Conservation (phyloP, 805 yeast genomes). For the Yarrowia divulgata region DNA sequence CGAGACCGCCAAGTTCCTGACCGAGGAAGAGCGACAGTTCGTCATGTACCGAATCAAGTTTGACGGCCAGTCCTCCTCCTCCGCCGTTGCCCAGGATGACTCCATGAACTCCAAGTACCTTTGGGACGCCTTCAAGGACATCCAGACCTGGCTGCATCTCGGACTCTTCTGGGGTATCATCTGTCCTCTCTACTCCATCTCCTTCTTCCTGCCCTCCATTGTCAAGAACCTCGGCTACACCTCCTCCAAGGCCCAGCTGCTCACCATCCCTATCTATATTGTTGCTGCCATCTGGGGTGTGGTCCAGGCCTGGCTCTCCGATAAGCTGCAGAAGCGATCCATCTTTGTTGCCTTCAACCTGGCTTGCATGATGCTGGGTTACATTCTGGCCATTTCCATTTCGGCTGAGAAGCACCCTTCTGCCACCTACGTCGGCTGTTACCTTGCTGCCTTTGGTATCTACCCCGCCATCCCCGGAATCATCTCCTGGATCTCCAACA, state of each 20-base stretch:
- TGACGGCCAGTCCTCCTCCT: conserved; percentile 59
- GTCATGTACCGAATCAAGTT: conserved; percentile 57
- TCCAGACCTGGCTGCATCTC: conserved; percentile 59
- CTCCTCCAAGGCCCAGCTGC: conserved; percentile 61
- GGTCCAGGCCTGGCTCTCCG: conserved; percentile 44
- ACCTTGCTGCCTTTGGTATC: conserved; percentile 60
- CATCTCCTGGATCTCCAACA: conserved; percentile 66
- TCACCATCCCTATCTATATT: conserved; percentile 56
- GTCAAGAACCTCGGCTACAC: conserved; percentile 63
- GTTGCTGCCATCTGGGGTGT: conserved; percentile 50
- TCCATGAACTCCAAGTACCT: conserved; percentile 53
- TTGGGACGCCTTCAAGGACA: conserved; percentile 58
- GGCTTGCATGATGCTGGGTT: conserved; percentile 51
- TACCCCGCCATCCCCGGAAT: conserved; percentile 66
- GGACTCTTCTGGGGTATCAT: conserved; percentile 61
- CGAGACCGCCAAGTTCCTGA: conserved; percentile 60
- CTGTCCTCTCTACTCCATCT: conserved; percentile 66
- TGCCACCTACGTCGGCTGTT: conserved; percentile 61
- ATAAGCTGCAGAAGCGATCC: conserved; percentile 50
- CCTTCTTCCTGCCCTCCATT: conserved; percentile 65
- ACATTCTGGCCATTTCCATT: conserved; percentile 56
- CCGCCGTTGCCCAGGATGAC: conserved; percentile 54
- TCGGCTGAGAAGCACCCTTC: conserved; percentile 48
- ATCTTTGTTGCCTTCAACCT: conserved; percentile 46
- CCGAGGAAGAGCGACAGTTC: conserved; percentile 55